Evolutionary conservation across 768 basidiomycete genomes (phyloP), one percentile per base, ranked within the genome.

Genomic region (Boletus vermiculosoides): DNA sequence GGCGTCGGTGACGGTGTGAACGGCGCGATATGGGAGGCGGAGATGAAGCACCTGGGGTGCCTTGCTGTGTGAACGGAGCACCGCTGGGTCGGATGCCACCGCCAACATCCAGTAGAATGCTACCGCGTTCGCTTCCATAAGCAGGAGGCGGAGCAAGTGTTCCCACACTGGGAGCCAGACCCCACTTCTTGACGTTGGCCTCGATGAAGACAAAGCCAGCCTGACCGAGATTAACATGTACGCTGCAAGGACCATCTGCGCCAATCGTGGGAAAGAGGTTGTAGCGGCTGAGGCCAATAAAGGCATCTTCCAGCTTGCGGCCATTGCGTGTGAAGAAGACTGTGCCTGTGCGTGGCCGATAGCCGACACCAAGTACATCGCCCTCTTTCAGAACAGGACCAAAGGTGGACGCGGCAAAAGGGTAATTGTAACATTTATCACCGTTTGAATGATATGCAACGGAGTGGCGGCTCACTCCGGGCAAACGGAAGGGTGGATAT

Each of bases 141-240:
- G 97, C 95, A 6, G 97, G 97, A 30, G 97, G 97, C 16, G 97
- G 97, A 2, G 96, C 96, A 11, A 98, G 81, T 0, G 97, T 98
- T 46, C 97, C 97, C 15, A 95, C 88, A 70, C 94, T 97, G 9
- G 97, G 97, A 34, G 97, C 97, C 33, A 98, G 75, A 18, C 97
- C 97, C 97, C 97, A 99, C 71, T 98, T 98, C 82, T 99, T 99
- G 60, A 99, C 97, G 69, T 99, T 98, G 34, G 97, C 97, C 75
- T 99, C 97, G 66, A 99, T 98, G 65, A 97, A 98, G 39, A 98
- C 97, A 70, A 99, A 99, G 5, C 97, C 97, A 5, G 92, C 88
- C 74, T 98, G 97, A 9, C 97, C 97, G 15, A 99, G 83, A 71
- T 99, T 99, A 67, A 98, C 92, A 65, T 99, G 97, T 9, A 99